Conservation (phyloP, 2,329 filamentous ascomycete species). For the Colletotrichum cereale region DNA sequence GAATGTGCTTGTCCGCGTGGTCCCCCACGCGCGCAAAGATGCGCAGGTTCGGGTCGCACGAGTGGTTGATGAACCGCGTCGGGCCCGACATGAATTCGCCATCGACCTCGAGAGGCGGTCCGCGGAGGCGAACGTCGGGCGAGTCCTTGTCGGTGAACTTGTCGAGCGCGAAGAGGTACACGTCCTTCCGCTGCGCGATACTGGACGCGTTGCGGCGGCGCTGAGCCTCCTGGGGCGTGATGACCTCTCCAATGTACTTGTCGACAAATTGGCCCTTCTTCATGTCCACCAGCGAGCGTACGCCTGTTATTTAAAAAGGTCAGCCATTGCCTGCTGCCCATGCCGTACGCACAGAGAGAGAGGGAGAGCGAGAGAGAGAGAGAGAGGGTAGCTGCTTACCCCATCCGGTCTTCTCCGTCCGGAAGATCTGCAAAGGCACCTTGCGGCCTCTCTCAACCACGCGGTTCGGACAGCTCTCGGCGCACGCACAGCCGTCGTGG, state of each 20-base stretch:
- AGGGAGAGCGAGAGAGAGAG: too few relatives aligned
- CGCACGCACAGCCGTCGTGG: constrained; percentile 77
- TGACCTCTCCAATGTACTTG: constrained; percentile 80
- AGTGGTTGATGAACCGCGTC: constrained; percentile 87
- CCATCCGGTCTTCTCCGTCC: constrained; percentile 80
- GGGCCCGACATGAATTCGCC: constrained; percentile 84
- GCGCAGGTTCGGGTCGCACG: constrained; percentile 81
- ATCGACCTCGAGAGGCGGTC: constrained; percentile 70
- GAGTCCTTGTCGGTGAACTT: constrained; percentile 76
- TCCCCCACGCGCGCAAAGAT: constrained; percentile 86
- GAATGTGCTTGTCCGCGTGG: constrained; percentile 78
- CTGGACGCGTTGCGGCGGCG: constrained; percentile 69
- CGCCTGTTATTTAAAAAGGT: constrained; percentile 55
- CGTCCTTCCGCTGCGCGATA: constrained; percentile 74
- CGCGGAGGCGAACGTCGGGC: constrained; percentile 67
- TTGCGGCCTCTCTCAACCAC: constrained; percentile 81
- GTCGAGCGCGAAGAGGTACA: constrained; percentile 85
- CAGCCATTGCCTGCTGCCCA: not conserved
- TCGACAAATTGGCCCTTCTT: constrained; percentile 83
- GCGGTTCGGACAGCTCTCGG: constrained; percentile 75
- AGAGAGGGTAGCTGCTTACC: constrained; percentile 67
- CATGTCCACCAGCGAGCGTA: constrained; percentile 74
- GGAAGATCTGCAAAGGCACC: constrained; percentile 81
- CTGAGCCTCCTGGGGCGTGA: constrained; percentile 74
- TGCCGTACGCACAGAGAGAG: not conserved